Conservation (phyloP, 2,329 filamentous ascomycete species). For the Fusarium subtropicale region DNA sequence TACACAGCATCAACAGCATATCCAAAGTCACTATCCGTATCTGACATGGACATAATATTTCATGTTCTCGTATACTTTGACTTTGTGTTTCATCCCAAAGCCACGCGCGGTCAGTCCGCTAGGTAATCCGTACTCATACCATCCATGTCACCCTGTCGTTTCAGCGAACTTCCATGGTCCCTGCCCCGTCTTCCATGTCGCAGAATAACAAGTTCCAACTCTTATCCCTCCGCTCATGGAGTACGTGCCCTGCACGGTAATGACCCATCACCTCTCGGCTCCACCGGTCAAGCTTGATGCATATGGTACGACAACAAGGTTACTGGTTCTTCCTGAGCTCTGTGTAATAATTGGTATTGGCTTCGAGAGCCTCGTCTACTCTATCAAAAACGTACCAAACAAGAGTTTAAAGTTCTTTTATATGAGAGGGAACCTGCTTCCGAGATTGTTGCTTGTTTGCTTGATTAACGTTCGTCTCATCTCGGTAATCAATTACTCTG, state of each 20-base stretch:
- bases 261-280: conserved; percentile 6
- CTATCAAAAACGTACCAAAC: conserved; percentile 27
- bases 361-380: conserved; percentile 12
- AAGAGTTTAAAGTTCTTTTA: conserved; percentile 20
- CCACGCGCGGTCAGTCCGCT: conserved; percentile 23
- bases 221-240: conserved; percentile 25
- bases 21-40: background rate
- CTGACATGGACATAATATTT: background rate
- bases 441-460: background rate
- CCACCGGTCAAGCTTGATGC: conserved; percentile 7
- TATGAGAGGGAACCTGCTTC: background rate
- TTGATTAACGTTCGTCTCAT: conserved; percentile 23
- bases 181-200: conserved; percentile 28
- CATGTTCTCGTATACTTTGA: conserved; percentile 1
- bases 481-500: conserved; percentile 26
- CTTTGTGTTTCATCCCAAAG: conserved; percentile 28
- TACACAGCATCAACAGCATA: background rate
- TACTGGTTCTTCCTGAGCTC: background rate
- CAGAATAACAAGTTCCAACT: conserved; percentile 36
- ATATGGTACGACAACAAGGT: background rate
- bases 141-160: conserved; percentile 31
- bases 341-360: conserved; percentile 16
- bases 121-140: background rate
- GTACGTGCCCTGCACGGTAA: background rate
- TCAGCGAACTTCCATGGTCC: conserved; percentile 32